A percentile compares a stretch with the other conserved stretches of the same genome.
Conservation (phyloP, 331 rosid genomes). For the Erythrophleum ivorense region DNA sequence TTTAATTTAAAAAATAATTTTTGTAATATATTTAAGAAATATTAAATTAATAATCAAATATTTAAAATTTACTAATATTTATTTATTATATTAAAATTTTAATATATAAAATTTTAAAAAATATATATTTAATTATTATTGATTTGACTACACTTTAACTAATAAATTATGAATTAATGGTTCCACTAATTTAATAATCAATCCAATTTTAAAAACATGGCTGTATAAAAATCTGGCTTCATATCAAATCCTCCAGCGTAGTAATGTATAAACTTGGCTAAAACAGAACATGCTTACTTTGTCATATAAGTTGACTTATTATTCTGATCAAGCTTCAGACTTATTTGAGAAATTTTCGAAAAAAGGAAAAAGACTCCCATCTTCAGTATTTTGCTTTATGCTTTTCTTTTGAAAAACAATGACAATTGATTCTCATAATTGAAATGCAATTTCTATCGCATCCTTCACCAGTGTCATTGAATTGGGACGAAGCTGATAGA, state of each 20-base stretch:
- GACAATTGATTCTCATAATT: not conserved
- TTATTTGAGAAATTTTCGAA: not conserved
- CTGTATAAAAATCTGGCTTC: not conserved
- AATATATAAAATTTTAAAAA: no score
- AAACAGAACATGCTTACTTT: slow-evolving; percentile 2
- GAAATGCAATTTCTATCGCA: not conserved
- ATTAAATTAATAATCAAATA: no score
- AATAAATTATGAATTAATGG: no score
- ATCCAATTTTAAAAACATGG: no score
- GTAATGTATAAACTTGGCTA: not conserved
- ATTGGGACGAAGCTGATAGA: not conserved
- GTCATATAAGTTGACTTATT: not conserved
- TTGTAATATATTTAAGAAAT: no score
- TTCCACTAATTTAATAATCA: no score
- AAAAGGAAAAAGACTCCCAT: not conserved
- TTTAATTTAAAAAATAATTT: no score
- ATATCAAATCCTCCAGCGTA: not conserved
- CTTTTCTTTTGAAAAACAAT: not conserved
- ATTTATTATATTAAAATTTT: no score
- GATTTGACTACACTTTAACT: no score
- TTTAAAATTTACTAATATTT: no score
- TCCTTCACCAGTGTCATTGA: not conserved
- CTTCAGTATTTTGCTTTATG: slow-evolving; percentile 1
- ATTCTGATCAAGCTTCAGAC: slow-evolving; percentile 6
- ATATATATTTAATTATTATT: no score